Base-by-base conservation (phyloP, 176 grass and related monocot species). In the Alopecurus myosuroides region DNA sequence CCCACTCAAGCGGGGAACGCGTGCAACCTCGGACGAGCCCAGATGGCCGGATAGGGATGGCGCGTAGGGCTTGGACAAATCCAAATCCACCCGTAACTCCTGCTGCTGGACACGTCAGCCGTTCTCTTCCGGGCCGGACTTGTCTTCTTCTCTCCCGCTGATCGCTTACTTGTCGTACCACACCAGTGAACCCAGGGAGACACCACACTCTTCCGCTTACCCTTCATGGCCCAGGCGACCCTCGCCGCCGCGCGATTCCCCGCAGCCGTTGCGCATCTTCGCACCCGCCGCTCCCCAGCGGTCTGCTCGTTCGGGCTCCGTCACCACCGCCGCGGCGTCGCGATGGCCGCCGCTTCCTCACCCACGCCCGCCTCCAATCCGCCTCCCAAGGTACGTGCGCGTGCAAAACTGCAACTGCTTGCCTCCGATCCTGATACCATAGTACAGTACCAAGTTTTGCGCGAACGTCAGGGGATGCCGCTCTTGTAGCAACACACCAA, bases 331-430 rank as follows among this genome's bases (percentile, higher is more conserved):
- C 84, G 80, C 23, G 33, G 45, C 75, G 3, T 90, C 31, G 29
- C 85, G 18, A 90, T 90, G 89, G 80, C 85, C 29, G 31, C 40
- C 69, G 9, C 34, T n/a, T 33, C 57, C 26, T 74, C 77, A n/a
- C 18, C n/a, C 68, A 8, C 46, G 30, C 63, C 66, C 17, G 65
- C 70, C 60, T 9, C 85, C 48, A 76, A 84, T 79, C 80, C 89
- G 30, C 75, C 84, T 65, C 89, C 75, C 48, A 84, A 87, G 89
- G 89, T 90, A 79, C 57, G 61, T 17, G 18, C 19, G 7, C 67
- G 11, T 36, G 36, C 66, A 9, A 6, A 74, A 74, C 40, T 30
- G 70, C 0, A 71, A 17, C 14, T 3, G 23, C 11, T 58, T 58
- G 55, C 60, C 60, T 62, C 26, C 5, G 60, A 31, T 63, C 13